Evolutionary conservation across 257 asterid genomes (phyloP).

Genomic region (Ajuga chamaepitys): DNA sequence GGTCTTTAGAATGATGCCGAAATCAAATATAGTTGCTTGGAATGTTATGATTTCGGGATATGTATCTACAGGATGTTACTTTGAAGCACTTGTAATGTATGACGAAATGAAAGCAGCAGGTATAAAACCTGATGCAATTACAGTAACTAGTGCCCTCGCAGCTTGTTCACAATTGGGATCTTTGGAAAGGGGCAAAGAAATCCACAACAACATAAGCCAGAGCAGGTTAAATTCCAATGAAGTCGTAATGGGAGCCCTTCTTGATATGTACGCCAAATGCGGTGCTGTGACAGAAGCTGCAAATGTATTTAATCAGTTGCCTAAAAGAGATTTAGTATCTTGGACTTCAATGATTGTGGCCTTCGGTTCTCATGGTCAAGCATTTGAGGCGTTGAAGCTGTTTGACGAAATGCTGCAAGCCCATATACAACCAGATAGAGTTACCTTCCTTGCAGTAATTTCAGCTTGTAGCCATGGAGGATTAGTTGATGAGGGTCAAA

Average conservation of each 20-base stretch:
- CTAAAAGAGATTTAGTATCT: conserved; percentile 54
- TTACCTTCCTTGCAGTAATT: conserved; percentile 68
- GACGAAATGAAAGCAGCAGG: conserved; percentile 44
- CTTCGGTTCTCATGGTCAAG: conserved; percentile 71
- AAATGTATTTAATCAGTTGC: conserved; percentile 38
- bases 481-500: conserved; percentile 54
- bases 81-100: conserved; percentile 55
- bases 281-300: conserved; percentile 68
- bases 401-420: conserved; percentile 50
- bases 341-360: conserved; percentile 86
- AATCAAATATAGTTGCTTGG: conserved; percentile 47
- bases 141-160: conserved; percentile 51
- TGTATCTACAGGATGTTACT: conserved; percentile 56
- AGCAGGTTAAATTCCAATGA: conserved; percentile 38
- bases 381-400: conserved; percentile 46
- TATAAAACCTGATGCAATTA: conserved; percentile 49
- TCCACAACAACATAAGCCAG: conserved; percentile 36
- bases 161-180: conserved; percentile 75
- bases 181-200: conserved; percentile 57
- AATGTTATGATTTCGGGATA: conserved; percentile 82
- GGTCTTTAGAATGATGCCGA: conserved; percentile 33
- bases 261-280: conserved; percentile 84
- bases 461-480: conserved; percentile 86
- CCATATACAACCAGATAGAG: conserved; percentile 52
- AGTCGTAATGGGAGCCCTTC: conserved; percentile 67